phyloP scores from a whole-genome alignment of 2,329 filamentous ascomycete genomes.

The Ophiocordyceps unilateralis region DNA sequence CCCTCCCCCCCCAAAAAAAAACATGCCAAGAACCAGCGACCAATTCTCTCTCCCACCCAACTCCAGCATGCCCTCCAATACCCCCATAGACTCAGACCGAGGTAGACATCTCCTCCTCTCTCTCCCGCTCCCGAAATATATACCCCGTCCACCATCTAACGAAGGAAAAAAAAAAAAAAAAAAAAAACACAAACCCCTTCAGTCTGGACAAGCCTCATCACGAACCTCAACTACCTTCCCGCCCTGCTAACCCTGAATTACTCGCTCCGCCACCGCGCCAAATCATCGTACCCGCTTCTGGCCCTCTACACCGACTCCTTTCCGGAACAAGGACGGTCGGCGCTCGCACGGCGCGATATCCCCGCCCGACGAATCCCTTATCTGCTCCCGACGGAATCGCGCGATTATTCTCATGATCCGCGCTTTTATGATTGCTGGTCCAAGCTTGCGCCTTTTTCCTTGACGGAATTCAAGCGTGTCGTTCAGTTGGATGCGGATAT shows the following conservation, averaged over 20 bases:
- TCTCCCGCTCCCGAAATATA: no score
- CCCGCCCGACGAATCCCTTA: conserved; percentile 52
- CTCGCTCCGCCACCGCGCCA: conserved; percentile 48
- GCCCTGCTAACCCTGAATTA: conserved; percentile 70
- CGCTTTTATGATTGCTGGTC: conserved; percentile 86
- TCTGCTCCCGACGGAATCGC: conserved; percentile 48
- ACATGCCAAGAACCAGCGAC: no score
- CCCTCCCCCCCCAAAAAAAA: no score
- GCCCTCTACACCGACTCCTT: conserved; percentile 71
- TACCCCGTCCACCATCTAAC: not conserved
- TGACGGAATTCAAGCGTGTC: conserved; percentile 61
- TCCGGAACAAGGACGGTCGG: conserved; percentile 46
- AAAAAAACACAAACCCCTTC: not conserved
- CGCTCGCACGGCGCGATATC: conserved; percentile 24
- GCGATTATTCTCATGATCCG: conserved; percentile 57
- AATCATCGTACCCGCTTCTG: conserved; percentile 59
- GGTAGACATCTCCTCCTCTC: not conserved
- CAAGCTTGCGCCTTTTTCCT: conserved; percentile 64
- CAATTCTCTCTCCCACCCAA: no score
- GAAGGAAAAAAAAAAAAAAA: not conserved
- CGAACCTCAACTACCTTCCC: conserved; percentile 64
- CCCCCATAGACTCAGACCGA: not conserved
- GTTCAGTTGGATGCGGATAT: conserved; percentile 83
- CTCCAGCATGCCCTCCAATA: no score
- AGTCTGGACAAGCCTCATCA: conserved; percentile 80